Evolutionary conservation across 1,284 basidiomycete genomes (phyloP).

Genomic region (Apiotrichum siamense): DNA sequence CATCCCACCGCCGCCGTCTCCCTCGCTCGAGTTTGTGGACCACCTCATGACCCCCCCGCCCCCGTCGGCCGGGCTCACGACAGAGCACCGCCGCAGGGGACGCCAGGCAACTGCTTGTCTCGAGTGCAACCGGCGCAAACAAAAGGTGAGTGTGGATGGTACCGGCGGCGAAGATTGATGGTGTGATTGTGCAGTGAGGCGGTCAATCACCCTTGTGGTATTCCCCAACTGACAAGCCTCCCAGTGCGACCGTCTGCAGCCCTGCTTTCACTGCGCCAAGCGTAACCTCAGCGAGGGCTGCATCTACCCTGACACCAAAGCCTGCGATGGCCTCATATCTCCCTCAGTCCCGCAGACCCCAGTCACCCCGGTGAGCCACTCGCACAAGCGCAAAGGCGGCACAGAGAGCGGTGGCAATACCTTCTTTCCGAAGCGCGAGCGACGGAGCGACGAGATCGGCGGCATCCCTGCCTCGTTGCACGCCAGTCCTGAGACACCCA

Average conservation of each 20-base stretch:
- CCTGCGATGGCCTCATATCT: too few species aligned
- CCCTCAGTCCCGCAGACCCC: background rate
- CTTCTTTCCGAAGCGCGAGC: conserved; percentile 4
- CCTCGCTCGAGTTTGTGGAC: conserved; percentile 3
- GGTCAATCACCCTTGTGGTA: background rate
- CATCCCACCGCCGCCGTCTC: background rate
- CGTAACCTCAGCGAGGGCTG: conserved; percentile 18
- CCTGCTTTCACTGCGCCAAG: conserved; percentile 24
- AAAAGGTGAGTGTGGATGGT: conserved; percentile 13
- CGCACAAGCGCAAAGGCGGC: background rate
- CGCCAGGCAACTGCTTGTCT: conserved; percentile 25
- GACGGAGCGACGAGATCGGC: background rate
- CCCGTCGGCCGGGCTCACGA: background rate
- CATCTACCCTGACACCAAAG: conserved; percentile 13
- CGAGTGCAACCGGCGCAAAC: conserved; percentile 27
- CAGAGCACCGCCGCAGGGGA: conserved; percentile 13
- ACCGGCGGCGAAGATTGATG: background rate
- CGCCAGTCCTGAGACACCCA: too few species aligned
- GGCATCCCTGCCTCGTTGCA: background rate
- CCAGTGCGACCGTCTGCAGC: conserved; percentile 24
- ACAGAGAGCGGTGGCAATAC: background rate
- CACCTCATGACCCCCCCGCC: conserved; percentile 10
- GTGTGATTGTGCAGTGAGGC: background rate
- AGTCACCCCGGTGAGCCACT: background rate
- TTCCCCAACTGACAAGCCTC: background rate